Conservation (phyloP, 78 protist genomes). For the Pigoraptor vietnamica region DNA sequence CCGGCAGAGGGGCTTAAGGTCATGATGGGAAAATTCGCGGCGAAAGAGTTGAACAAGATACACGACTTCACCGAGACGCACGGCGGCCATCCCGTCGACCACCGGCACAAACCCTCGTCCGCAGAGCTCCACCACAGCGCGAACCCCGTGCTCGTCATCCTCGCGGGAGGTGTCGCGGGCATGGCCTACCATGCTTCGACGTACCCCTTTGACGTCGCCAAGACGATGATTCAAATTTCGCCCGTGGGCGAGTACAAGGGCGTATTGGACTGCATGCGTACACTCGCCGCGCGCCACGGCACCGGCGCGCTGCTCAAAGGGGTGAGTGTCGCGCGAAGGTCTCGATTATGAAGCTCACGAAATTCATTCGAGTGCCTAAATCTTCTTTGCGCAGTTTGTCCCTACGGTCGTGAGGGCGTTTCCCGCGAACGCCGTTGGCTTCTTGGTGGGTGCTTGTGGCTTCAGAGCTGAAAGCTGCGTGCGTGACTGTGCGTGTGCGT, state of each 20-base stretch:
- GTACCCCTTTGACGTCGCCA: not conserved
- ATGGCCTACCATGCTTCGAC: not conserved
- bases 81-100: not conserved
- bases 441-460: not conserved
- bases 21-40: not conserved
- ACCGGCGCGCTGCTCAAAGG: not conserved
- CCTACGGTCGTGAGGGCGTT: not conserved
- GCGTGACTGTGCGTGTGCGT: not conserved
- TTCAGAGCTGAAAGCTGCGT: not conserved
- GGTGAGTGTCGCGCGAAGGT: no score
- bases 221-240: not conserved
- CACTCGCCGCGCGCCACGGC: not conserved
- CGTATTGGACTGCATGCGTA: not conserved
- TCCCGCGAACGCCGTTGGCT: not conserved
- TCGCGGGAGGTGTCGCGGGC: not conserved
- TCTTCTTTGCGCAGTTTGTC: no score
- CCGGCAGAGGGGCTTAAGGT: not conserved
- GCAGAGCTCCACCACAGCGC: not conserved
- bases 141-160: not conserved
- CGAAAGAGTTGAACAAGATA: not conserved
- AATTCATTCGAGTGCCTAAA: no score
- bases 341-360: no score
- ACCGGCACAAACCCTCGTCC: not conserved
- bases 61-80: not conserved
- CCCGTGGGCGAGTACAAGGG: not conserved